Conservation (phyloP, 1,284 basidiomycete species). For the Cutaneotrichosporon mucoides region DNA sequence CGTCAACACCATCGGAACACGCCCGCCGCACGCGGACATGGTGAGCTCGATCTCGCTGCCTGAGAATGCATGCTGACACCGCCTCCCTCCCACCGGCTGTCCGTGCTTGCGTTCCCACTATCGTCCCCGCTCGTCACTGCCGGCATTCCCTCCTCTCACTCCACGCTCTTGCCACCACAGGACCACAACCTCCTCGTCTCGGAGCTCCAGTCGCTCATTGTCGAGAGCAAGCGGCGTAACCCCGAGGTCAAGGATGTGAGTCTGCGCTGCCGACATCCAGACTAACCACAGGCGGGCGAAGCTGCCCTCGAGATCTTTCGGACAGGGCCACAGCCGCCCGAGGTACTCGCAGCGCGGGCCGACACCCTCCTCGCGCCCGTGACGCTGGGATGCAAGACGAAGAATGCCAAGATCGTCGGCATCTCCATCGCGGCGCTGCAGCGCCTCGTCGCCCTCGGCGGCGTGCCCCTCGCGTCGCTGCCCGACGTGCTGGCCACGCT, state of each 20-base stretch:
- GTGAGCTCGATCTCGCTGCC: background rate
- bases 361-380: conserved; percentile 81
- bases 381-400: conserved; percentile 89
- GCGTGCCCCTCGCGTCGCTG: conserved; percentile 64
- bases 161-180: conserved; percentile 20
- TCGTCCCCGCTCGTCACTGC: no score
- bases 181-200: conserved; percentile 48
- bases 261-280: conserved; percentile 5
- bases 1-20: background rate
- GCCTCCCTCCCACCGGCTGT: background rate
- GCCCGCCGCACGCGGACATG: conserved; percentile 5
- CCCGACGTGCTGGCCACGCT: conserved; percentile 75
- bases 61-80: background rate
- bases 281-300: conserved; percentile 60
- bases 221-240: conserved; percentile 73
- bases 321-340: conserved; percentile 59
- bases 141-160: background rate
- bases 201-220: conserved; percentile 63
- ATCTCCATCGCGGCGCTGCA: conserved; percentile 89
- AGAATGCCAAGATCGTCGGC: conserved; percentile 87
- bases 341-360: conserved; percentile 58
- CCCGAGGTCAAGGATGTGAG: conserved; percentile 75
- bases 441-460: conserved; percentile 79
- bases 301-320: conserved; percentile 74
- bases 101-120: no score